Evolutionary conservation across 345 rosid genomes (phyloP).

Genomic region (Camelina neglecta): DNA sequence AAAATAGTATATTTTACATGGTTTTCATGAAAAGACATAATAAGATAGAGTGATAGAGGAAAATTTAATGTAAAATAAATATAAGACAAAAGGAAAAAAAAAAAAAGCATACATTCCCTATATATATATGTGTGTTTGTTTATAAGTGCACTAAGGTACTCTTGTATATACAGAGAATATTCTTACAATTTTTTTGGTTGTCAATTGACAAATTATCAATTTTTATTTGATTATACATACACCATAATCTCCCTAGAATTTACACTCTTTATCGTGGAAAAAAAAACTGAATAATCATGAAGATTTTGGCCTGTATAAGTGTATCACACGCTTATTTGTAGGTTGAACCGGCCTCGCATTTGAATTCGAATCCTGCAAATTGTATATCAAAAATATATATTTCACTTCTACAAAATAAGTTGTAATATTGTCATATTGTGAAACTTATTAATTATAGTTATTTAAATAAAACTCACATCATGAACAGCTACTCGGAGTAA

Average conservation of each 20-base stretch:
- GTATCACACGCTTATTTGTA: conserved; percentile 48
- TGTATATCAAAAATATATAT: conserved; percentile 9
- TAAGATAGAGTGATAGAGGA: no score
- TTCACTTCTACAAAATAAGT: not conserved
- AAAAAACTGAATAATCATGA: not conserved
- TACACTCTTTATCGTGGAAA: not conserved
- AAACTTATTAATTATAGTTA: not conserved
- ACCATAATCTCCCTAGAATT: not conserved
- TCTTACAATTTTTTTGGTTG: no score
- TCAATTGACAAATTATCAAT: no score
- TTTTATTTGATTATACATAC: not conserved
- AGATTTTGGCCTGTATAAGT: conserved; percentile 52
- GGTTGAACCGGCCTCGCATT: conserved; percentile 78
- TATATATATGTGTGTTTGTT: no score
- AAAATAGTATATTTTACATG: no score
- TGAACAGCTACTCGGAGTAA: conserved; percentile 78
- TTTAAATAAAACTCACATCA: conserved; percentile 58
- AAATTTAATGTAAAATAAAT: no score
- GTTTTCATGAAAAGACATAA: no score
- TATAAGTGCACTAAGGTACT: no score
- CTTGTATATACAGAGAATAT: no score
- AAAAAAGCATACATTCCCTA: no score
- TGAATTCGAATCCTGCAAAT: conserved; percentile 34
- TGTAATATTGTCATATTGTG: not conserved
- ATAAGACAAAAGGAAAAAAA: no score